phyloP scores from a whole-genome alignment of 306 rosid genomes.

The Elaeagnus macrophylla region DNA sequence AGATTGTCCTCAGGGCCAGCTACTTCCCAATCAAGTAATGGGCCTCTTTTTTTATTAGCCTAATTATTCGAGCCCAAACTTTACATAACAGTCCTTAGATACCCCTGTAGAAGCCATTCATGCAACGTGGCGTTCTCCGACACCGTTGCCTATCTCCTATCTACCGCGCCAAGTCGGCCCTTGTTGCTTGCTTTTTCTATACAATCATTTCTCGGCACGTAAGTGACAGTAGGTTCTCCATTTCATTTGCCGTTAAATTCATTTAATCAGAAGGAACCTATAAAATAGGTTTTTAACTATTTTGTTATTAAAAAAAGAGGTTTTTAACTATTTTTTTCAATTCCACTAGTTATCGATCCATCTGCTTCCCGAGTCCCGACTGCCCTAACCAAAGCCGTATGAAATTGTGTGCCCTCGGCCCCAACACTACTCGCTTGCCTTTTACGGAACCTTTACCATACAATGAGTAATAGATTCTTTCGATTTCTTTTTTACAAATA shows the following conservation, averaged over 20 bases:
- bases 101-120: not conserved
- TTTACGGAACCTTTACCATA: constrained; percentile 2
- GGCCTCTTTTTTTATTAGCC: not conserved
- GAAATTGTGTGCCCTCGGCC: constrained; percentile 37
- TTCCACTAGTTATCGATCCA: not conserved
- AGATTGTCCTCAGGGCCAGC: constrained; percentile 19
- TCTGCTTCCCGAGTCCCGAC: constrained; percentile 42
- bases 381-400: constrained; percentile 21
- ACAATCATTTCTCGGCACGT: constrained; percentile 3
- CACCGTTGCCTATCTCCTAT: not conserved
- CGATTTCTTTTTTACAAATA: too few relatives aligned
- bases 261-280: not conserved
- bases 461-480: not conserved
- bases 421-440: constrained; percentile 47
- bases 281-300: not conserved
- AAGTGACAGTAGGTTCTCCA: not conserved
- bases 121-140: constrained; percentile 14
- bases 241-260: too few relatives aligned
- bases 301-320: not conserved
- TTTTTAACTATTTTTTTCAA: constrained; percentile 3
- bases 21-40: constrained; percentile 25
- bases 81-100: not conserved
- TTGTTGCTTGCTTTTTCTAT: not conserved
- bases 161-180: constrained; percentile 3
- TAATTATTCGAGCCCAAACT: not conserved